Percentiles rank a stretch among this genome's conserved stretches.
Evolutionary conservation across 2,329 filamentous ascomycete species (phyloP).

Genomic region (Penicillium paneum): DNA sequence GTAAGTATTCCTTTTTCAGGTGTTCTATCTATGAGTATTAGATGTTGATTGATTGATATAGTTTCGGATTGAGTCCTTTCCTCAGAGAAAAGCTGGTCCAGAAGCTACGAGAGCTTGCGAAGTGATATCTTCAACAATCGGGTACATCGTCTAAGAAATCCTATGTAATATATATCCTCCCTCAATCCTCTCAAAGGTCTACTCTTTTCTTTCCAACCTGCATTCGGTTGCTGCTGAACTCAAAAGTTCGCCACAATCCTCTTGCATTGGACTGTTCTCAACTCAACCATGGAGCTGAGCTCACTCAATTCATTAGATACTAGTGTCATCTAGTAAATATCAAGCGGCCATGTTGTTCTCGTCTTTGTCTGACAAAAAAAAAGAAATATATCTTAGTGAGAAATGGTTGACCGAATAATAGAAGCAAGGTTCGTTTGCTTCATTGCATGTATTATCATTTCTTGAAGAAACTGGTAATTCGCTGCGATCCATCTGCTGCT

Average conservation of each 20-base stretch:
- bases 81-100: constrained; percentile 51
- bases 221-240: background rate
- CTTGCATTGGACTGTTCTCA: background rate
- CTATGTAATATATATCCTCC: background rate
- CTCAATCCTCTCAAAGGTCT: background rate
- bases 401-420: background rate
- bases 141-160: background rate
- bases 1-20: constrained; percentile 35
- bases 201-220: background rate
- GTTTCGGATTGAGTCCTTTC: constrained; percentile 49
- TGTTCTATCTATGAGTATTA: background rate
- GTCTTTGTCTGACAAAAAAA: background rate
- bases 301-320: background rate
- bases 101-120: constrained; percentile 40
- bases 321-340: background rate
- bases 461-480: constrained; percentile 50
- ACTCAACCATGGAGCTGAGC: background rate
- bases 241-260: too few relatives aligned
- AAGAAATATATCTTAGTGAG: background rate
- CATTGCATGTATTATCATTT: constrained; percentile 25
- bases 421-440: background rate
- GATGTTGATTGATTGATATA: constrained; percentile 28
- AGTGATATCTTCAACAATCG: background rate
- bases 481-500: constrained; percentile 50
- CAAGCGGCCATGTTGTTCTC: background rate